A percentile compares a stretch with the other conserved stretches of the same genome.
These are phyloP conservation scores for Arachnopeziza araneosa DNA, from an alignment of 2,329 filamentous ascomycete genomes.

Conservation along the genomic window DNA sequence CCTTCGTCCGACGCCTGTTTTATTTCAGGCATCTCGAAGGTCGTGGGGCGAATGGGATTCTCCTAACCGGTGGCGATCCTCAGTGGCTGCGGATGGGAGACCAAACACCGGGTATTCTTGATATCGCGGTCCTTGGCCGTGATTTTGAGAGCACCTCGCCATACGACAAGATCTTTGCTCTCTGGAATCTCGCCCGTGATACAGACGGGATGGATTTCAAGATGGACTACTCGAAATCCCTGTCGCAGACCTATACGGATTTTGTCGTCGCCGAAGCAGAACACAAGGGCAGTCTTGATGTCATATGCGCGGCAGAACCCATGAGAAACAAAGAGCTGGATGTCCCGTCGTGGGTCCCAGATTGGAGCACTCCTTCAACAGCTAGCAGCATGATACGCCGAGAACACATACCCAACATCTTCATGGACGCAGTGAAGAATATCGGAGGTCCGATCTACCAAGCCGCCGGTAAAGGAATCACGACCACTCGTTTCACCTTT, in stretches of 20 bases:
- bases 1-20: conserved; percentile 5
- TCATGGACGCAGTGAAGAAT: not conserved
- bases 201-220: conserved; percentile 2
- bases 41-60: not conserved
- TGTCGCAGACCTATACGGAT: not conserved
- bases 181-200: conserved; percentile 8
- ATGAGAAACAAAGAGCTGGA: not conserved
- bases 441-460: no score
- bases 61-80: no score
- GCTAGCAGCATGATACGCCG: conserved; percentile 6
- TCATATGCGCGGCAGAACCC: no score
- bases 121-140: not conserved
- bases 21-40: conserved; percentile 7
- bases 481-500: no score
- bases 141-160: conserved; percentile 9
- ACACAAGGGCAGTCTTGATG: no score
- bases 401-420: conserved; percentile 4
- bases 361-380: conserved; percentile 8
- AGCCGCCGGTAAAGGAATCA: no score
- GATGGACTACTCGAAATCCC: conserved; percentile 1
- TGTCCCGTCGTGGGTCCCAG: conserved; percentile 3
- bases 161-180: conserved; percentile 9
- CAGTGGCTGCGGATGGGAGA: no score
- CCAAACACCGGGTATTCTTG: no score
- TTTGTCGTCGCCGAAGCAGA: not conserved